phyloP scores from a whole-genome alignment of 2,329 filamentous ascomycete genomes.

The Neofusicoccum sp. region DNA sequence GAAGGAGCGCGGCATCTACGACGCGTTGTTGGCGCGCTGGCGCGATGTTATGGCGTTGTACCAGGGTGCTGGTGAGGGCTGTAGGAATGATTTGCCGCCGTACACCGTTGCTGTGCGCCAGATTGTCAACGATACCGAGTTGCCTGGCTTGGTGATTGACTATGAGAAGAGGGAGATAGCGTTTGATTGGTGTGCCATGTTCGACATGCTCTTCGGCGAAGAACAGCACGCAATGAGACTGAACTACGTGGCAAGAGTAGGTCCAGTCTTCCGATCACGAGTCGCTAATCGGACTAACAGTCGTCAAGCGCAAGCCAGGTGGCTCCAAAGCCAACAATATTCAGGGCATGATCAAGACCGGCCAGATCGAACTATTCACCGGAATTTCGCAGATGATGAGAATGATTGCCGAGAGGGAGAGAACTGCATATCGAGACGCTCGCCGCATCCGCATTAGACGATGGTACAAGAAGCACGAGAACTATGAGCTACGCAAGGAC shows the following conservation, averaged over 20 bases:
- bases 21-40: background rate
- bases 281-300: background rate
- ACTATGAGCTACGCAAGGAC: background rate
- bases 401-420: background rate
- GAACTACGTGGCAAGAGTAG: background rate
- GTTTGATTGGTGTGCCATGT: conserved; percentile 34
- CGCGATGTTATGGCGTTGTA: background rate
- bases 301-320: background rate
- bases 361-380: background rate
- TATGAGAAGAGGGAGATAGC: conserved; percentile 27
- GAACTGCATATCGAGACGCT: conserved; percentile 1
- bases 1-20: background rate
- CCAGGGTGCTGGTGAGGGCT: conserved; percentile 11
- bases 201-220: conserved; percentile 37
- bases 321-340: background rate
- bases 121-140: conserved; percentile 37
- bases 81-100: conserved; percentile 34
- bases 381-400: conserved; percentile 13
- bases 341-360: background rate
- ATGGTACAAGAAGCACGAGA: conserved; percentile 13
- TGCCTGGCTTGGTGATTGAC: conserved; percentile 31
- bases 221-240: conserved; percentile 20
- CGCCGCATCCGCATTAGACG: conserved; percentile 1
- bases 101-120: conserved; percentile 34
- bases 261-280: too few species aligned